Evolutionary conservation across 352 stramenopile species (phyloP).

Genomic region (Globisporangium parvum): DNA sequence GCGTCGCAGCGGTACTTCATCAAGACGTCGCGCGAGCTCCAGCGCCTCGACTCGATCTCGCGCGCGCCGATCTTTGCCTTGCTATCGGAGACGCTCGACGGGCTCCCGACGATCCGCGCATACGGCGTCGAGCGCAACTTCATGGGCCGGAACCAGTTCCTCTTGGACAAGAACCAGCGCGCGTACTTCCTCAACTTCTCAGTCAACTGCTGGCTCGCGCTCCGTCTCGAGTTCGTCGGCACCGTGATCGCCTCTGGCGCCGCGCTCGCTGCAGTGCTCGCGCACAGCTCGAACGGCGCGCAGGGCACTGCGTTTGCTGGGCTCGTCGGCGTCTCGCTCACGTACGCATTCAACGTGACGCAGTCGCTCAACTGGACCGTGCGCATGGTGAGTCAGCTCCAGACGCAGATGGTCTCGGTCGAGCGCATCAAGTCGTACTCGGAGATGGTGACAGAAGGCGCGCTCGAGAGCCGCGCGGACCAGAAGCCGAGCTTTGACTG

Average conservation of each 20-base stretch:
- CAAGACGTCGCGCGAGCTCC: slow-evolving; percentile 87
- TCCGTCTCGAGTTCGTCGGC: slow-evolving; percentile 68
- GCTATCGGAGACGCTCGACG: slow-evolving; percentile 92
- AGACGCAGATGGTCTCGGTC: slow-evolving; percentile 76
- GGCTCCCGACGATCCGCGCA: slow-evolving; percentile 92
- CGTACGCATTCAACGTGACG: slow-evolving; percentile 75
- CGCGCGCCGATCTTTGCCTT: slow-evolving; percentile 94
- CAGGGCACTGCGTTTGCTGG: slow-evolving; percentile 43
- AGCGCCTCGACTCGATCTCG: slow-evolving; percentile 94
- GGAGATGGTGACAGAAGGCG: slow-evolving; percentile 52
- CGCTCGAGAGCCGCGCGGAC: slow-evolving; percentile 78
- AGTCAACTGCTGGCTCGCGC: slow-evolving; percentile 70
- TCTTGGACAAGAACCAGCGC: slow-evolving; percentile 63
- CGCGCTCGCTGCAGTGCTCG: slow-evolving; percentile 44
- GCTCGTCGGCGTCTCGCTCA: slow-evolving; percentile 62
- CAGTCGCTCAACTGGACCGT: slow-evolving; percentile 77
- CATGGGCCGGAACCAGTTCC: slow-evolving; percentile 35
- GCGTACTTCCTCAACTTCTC: slow-evolving; percentile 72
- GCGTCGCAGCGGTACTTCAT: slow-evolving; percentile 91
- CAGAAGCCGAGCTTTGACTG: slow-evolving; percentile 45
- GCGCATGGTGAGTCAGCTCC: slow-evolving; percentile 65
- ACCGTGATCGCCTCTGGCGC: slow-evolving; percentile 57
- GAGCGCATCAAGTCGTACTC: slow-evolving; percentile 74
- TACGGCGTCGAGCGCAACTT: slow-evolving; percentile 55
- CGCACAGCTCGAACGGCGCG: slow-evolving; percentile 32